phyloP scores from a whole-genome alignment of 2,329 filamentous ascomycete species.

The Penicillium paneum region DNA sequence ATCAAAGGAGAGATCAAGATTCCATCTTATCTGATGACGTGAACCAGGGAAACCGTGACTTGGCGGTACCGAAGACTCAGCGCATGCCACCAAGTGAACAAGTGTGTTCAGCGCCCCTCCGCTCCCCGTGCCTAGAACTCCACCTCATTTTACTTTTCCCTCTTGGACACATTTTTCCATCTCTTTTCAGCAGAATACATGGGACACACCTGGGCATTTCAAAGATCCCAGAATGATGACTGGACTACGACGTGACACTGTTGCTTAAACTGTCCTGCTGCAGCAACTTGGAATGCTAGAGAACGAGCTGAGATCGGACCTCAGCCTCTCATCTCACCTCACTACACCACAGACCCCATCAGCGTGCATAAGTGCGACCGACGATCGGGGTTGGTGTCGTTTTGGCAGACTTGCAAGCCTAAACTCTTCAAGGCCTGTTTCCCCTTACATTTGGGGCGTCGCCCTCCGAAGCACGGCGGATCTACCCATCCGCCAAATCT shows the following conservation, averaged over 20 bases:
- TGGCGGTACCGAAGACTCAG: slow-evolving; percentile 8
- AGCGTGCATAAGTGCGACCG: slow-evolving; percentile 35
- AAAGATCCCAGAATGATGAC: background rate
- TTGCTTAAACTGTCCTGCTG: background rate
- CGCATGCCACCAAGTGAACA: slow-evolving; percentile 1
- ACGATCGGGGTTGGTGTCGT: slow-evolving; percentile 26
- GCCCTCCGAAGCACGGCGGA: slow-evolving; percentile 11
- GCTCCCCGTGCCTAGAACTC: slow-evolving; percentile 9
- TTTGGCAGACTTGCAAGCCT: background rate
- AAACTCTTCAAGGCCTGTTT: slow-evolving; percentile 8
- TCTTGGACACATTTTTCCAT: background rate
- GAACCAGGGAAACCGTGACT: slow-evolving; percentile 5
- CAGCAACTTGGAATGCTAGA: slow-evolving; percentile 13
- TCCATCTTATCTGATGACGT: slow-evolving; percentile 25
- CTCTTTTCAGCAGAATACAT: background rate
- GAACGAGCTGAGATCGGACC: slow-evolving; percentile 12
- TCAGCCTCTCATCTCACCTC: slow-evolving; percentile 9
- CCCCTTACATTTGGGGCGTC: slow-evolving; percentile 17
- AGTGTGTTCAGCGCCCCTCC: slow-evolving; percentile 1
- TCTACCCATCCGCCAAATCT: slow-evolving; percentile 17
- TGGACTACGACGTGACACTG: background rate
- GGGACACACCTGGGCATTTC: background rate
- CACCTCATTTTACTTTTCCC: slow-evolving; percentile 5
- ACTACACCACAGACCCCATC: slow-evolving; percentile 24
- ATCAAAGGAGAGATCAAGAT: background rate